Conservation (phyloP, 2,329 filamentous ascomycete genomes). For the Fusarium gaditjirri region DNA sequence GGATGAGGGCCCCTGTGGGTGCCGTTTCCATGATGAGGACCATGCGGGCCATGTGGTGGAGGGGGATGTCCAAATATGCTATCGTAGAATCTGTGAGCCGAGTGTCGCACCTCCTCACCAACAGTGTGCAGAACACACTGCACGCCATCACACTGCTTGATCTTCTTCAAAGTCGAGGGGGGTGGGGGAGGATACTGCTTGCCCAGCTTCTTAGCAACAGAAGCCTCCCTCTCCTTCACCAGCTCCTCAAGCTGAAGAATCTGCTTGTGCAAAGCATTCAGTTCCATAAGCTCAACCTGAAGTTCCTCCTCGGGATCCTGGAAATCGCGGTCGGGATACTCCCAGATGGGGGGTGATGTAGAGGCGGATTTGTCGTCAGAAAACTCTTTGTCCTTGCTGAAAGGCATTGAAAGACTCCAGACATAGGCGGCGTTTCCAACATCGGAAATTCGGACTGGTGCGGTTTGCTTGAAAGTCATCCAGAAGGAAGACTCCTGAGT, state of each 20-base stretch:
- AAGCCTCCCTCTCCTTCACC: constrained; percentile 56
- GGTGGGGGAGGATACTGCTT: constrained; percentile 33
- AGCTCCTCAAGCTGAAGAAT: constrained; percentile 54
- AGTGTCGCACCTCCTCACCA: constrained; percentile 52
- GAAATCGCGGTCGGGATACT: constrained; percentile 41
- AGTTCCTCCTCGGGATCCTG: constrained; percentile 46
- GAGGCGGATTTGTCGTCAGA: constrained; percentile 2
- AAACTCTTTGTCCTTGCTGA: constrained; percentile 23
- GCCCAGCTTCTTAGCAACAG: constrained; percentile 51
- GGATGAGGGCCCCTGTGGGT: constrained; percentile 24
- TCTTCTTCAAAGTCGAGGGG: constrained; percentile 36
- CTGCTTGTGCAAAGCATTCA: constrained; percentile 56
- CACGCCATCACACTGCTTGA: constrained; percentile 35
- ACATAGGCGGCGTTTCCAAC: constrained; percentile 54
- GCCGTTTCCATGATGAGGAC: constrained; percentile 30
- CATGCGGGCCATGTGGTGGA: constrained; percentile 27
- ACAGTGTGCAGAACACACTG: constrained; percentile 56
- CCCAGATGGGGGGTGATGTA: constrained; percentile 16
- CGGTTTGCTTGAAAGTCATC: constrained; percentile 59
- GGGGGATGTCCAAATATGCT: constrained; percentile 29
- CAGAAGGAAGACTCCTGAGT: constrained; percentile 53
- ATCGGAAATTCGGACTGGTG: constrained; percentile 55
- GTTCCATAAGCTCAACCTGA: constrained; percentile 56
- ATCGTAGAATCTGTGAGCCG: constrained; percentile 35
- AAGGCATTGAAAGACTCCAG: constrained; percentile 40